Base-by-base conservation (phyloP, 2,329 filamentous ascomycete species). In the Fusarium siculi region DNA sequence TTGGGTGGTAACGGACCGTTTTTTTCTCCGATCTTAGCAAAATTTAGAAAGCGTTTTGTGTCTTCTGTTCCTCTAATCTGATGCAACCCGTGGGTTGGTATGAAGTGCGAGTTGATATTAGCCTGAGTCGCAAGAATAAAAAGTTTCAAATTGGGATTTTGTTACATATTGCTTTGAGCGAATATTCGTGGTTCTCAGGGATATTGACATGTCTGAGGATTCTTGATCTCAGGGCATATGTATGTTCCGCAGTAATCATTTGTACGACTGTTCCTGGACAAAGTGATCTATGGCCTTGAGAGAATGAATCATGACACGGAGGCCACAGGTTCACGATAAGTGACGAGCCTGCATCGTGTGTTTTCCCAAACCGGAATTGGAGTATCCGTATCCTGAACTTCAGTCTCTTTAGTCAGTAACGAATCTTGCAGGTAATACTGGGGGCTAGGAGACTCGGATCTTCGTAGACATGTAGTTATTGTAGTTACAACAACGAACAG, bases 31-130 rank as follows among this genome's bases (percentile, higher is more conserved):
- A 43, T 25, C 28, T 58, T 30, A 28, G 43, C 37, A 47, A 66
- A 53, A 49, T 21, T 49, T n/a, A 54, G 39, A 73, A 63, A 59
- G 66, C 53, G 56, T 59, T 49, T 49, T 43, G 43, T 47, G 44
- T 63, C 32, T 59, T 44, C 34, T 25, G 15, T 47, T 47, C 30
- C 44, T 34, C 42, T 34, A 40, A 37, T 52, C 14, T n/a, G 25
- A 28, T 15, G 25, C 18, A 37, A 65, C 36, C n/a, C 12, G 32
- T n/a, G 14, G 19, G 36, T 46, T 47, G n/a, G 19, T 23, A 36
- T 16, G 7, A 60, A 52, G 55, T 53, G 59, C 54, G 61, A 50
- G 12, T 57, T 44, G 30, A 44, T 36, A 28, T 39, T 16, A 44
- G 25, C 25, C 28, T 40, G 19, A 44, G 19, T 32, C 12, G n/a